phyloP scores from a whole-genome alignment of 345 rosid species.

The Euphorbia peplus region DNA sequence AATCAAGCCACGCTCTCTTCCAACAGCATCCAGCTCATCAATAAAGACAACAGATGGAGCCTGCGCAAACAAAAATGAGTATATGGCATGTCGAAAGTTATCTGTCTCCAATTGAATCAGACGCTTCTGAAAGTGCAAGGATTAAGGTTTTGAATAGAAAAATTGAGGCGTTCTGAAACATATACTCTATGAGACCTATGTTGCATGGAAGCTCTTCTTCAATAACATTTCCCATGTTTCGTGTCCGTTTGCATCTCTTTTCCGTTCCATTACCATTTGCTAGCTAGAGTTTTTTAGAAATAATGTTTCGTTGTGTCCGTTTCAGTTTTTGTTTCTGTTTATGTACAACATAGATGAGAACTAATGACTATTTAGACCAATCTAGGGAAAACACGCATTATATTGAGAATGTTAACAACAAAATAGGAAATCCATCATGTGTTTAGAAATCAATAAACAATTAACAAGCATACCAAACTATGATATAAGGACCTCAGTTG shows the following conservation, averaged over 20 bases:
- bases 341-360: too few species aligned
- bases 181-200: too few species aligned
- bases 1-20: constrained; percentile 91
- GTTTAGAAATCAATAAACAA: background rate
- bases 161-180: background rate
- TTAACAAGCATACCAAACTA: background rate
- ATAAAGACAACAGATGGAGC: constrained; percentile 94
- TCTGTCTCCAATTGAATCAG: background rate
- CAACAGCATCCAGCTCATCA: constrained; percentile 96
- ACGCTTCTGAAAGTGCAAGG: background rate
- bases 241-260: too few species aligned
- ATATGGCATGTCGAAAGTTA: background rate
- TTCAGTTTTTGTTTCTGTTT: too few species aligned
- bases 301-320: too few species aligned
- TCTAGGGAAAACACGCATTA: background rate
- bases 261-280: too few species aligned
- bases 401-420: background rate
- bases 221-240: too few species aligned
- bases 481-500: constrained; percentile 8
- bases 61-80: constrained; percentile 31
- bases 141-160: background rate
- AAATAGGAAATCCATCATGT: background rate
- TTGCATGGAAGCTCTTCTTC: too few species aligned
- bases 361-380: background rate
- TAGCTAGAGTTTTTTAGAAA: too few species aligned